Evolutionary conservation across 306 rosid species (phyloP).

Genomic region (Albizia julibrissin): DNA sequence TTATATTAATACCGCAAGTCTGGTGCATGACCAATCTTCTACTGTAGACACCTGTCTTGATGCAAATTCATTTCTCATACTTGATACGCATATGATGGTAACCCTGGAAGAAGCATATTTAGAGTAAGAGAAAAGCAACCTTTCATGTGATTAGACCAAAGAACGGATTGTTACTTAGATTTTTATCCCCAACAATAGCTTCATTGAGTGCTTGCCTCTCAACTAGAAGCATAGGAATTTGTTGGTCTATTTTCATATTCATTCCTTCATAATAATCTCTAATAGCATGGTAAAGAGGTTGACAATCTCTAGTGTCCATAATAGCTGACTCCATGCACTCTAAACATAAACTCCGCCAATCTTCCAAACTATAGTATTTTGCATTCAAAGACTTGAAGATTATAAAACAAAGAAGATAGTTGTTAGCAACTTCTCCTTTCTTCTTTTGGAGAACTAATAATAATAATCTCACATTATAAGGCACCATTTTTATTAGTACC

Average conservation of each 20-base stretch:
- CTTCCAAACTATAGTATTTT: conserved; percentile 74
- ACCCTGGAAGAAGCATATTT: conserved; percentile 61
- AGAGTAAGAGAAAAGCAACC: conserved; percentile 33
- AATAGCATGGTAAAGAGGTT: conserved; percentile 88
- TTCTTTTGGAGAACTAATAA: not conserved
- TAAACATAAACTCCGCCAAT: conserved; percentile 82
- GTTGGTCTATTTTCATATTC: conserved; percentile 92
- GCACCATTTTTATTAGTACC: conserved; percentile 55
- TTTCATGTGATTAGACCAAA: conserved; percentile 8
- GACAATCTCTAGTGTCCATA: conserved; percentile 97
- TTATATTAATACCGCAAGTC: not conserved
- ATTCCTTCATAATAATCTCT: conserved; percentile 96
- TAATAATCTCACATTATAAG: not conserved
- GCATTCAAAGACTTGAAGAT: conserved; percentile 68
- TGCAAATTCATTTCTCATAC: conserved; percentile 62
- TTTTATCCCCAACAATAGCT: conserved; percentile 90
- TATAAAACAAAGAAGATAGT: not conserved
- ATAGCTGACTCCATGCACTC: conserved; percentile 99
- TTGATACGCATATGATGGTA: conserved; percentile 81
- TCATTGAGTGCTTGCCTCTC: conserved; percentile 98
- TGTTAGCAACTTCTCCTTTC: not conserved
- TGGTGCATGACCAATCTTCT: conserved; percentile 50
- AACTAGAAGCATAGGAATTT: conserved; percentile 97
- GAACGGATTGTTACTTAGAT: conserved; percentile 45
- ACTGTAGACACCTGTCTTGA: conserved; percentile 57